phyloP scores from a whole-genome alignment of 441 rosid species.

The Macaranga tanarius region DNA sequence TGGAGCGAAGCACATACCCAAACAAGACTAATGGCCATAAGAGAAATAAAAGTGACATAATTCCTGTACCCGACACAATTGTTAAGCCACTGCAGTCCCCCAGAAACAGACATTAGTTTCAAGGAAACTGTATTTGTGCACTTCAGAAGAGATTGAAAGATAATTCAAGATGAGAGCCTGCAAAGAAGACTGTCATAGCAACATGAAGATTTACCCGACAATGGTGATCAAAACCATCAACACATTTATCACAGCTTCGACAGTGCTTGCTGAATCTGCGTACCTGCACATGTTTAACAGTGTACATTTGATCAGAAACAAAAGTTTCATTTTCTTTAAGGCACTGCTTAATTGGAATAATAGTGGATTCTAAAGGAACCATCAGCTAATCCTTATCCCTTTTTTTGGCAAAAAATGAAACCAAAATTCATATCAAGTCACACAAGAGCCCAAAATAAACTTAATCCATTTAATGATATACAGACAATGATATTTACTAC shows the following conservation, averaged over 20 bases:
- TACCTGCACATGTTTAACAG: conserved; percentile 50
- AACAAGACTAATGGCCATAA: conserved; percentile 81
- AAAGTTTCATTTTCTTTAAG: neutral
- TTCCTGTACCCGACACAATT: conserved; percentile 94
- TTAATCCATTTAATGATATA: neutral
- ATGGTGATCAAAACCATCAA: conserved; percentile 98
- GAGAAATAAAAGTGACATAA: conserved; percentile 83
- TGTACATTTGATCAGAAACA: conserved; percentile 21
- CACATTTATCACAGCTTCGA: conserved; percentile 92
- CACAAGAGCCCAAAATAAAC: neutral
- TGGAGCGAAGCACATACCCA: conserved; percentile 66
- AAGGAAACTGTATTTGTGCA: neutral
- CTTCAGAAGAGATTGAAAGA: conserved; percentile 18
- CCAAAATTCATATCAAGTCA: neutral
- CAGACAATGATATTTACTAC: neutral
- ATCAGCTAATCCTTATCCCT: neutral
- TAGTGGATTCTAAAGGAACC: neutral
- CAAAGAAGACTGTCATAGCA: conserved; percentile 19
- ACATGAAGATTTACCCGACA: conserved; percentile 63
- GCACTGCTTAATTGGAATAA: neutral
- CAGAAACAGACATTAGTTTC: conserved; percentile 30
- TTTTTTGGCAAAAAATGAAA: neutral
- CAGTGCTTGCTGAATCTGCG: conserved; percentile 94
- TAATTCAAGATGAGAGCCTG: conserved; percentile 22
- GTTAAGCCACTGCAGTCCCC: conserved; percentile 78